phyloP scores from a whole-genome alignment of 1,284 basidiomycete species.

The Macrocystidia cucumis region DNA sequence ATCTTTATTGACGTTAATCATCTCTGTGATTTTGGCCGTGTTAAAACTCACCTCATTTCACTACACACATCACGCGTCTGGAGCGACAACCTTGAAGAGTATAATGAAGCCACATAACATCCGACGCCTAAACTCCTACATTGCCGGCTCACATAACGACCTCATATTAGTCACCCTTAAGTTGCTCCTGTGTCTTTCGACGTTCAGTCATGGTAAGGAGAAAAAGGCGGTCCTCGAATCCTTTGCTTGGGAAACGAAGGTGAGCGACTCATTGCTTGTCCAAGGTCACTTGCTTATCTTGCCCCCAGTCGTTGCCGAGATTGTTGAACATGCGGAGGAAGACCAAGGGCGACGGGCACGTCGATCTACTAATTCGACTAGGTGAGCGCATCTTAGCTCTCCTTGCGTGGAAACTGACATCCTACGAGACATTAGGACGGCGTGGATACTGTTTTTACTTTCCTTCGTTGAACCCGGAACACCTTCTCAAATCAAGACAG shows the following conservation, averaged over 20 bases:
- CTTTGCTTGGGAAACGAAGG: slow-evolving; percentile 75
- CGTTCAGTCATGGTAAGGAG: slow-evolving; percentile 58
- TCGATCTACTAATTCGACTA: slow-evolving; percentile 42
- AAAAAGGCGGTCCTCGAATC: slow-evolving; percentile 50
- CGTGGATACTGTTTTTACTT: slow-evolving; percentile 60
- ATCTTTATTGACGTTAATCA: slow-evolving; percentile 32
- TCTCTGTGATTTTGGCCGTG: slow-evolving; percentile 48
- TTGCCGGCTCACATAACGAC: slow-evolving; percentile 54
- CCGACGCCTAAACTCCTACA: slow-evolving; percentile 48
- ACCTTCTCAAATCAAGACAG: slow-evolving; percentile 42
- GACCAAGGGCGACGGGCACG: slow-evolving; percentile 28
- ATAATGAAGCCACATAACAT: slow-evolving; percentile 47
- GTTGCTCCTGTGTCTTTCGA: slow-evolving; percentile 50
- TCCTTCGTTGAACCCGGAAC: slow-evolving; percentile 53
- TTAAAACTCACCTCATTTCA: slow-evolving; percentile 56
- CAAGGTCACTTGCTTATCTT: slow-evolving; percentile 3
- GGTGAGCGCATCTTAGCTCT: slow-evolving; percentile 30
- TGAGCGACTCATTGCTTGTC: slow-evolving; percentile 15
- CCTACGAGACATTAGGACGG: slow-evolving; percentile 59
- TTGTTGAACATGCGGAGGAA: slow-evolving; percentile 64
- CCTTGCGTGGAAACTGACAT: slow-evolving; percentile 1
- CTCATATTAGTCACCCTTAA: slow-evolving; percentile 58
- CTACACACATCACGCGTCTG: slow-evolving; percentile 53
- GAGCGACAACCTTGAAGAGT: slow-evolving; percentile 49
- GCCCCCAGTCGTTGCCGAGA: slow-evolving; percentile 50